These are phyloP conservation scores for Phaffia australis DNA, from an alignment of 768 basidiomycete genomes.

Conservation along the genomic window DNA sequence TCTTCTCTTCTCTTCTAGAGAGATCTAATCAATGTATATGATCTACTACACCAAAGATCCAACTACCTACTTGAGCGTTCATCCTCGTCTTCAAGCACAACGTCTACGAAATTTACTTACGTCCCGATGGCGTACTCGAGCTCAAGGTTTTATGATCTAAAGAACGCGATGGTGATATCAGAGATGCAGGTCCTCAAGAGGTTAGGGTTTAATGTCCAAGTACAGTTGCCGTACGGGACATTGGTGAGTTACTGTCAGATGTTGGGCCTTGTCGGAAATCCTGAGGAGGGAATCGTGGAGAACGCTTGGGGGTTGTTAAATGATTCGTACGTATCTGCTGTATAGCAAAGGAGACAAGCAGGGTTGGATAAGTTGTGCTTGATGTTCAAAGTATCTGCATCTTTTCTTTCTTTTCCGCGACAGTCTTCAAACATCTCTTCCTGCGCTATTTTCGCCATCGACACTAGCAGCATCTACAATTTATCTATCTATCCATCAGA, in stretches of 20 bases:
- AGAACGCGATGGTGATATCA: slow-evolving; percentile 81
- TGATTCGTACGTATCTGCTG: slow-evolving; percentile 61
- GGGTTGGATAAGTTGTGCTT: neutral
- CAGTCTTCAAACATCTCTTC: slow-evolving; percentile 87
- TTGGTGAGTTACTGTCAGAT: slow-evolving; percentile 87
- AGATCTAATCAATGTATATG: slow-evolving; percentile 88
- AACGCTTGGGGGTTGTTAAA: slow-evolving; percentile 91
- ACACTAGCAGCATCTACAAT: slow-evolving; percentile 86
- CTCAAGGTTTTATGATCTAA: slow-evolving; percentile 80
- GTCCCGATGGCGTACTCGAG: slow-evolving; percentile 80
- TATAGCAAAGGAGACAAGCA: slow-evolving; percentile 7
- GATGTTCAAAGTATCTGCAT: neutral
- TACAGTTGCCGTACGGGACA: slow-evolving; percentile 84
- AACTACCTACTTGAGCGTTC: slow-evolving; percentile 43
- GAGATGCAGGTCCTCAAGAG: slow-evolving; percentile 98
- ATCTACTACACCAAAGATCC: slow-evolving; percentile 69
- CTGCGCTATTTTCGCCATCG: slow-evolving; percentile 76
- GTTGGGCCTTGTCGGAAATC: slow-evolving; percentile 59
- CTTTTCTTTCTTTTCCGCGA: neutral
- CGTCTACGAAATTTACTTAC: slow-evolving; percentile 47
- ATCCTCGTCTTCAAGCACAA: slow-evolving; percentile 4
- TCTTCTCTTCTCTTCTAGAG: slow-evolving; percentile 37
- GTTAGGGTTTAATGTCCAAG: slow-evolving; percentile 87
- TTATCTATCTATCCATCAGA: slow-evolving; percentile 60
- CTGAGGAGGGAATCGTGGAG: slow-evolving; percentile 56